Conservation (phyloP, 139 green algal genomes). For the Zygnema circumcarinatum region DNA sequence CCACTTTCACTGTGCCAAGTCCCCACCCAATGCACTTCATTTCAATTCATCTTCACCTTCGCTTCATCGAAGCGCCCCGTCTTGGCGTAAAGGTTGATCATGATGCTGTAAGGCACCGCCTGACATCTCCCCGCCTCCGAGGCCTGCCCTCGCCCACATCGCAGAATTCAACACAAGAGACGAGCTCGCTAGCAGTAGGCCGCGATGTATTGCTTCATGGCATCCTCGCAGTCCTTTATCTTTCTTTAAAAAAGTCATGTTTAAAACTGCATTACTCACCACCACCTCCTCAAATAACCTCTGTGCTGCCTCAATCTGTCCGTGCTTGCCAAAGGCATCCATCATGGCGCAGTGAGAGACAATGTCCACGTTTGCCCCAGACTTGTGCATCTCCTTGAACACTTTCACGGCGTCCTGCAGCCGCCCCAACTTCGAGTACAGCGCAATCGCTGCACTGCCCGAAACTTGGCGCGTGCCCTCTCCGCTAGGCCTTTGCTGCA, state of each 20-base stretch:
- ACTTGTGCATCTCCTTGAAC: background rate
- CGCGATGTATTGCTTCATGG: too few relatives aligned
- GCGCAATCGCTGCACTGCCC: background rate
- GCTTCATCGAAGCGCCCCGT: background rate
- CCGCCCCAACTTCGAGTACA: background rate
- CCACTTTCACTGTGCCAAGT: background rate
- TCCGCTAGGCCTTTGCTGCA: background rate
- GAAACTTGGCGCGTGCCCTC: background rate
- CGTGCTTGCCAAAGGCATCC: background rate
- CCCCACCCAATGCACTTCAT: background rate
- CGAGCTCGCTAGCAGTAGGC: too few relatives aligned
- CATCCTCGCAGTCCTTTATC: too few relatives aligned
- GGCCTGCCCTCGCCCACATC: too few relatives aligned
- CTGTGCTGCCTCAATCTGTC: background rate
- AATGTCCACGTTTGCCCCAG: background rate
- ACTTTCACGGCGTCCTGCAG: background rate
- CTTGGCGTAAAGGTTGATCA: background rate
- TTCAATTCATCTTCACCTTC: background rate
- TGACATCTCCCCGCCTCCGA: background rate
- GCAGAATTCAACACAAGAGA: too few relatives aligned
- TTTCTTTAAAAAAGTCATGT: background rate
- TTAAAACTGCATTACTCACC: background rate
- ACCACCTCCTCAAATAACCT: background rate
- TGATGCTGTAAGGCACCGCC: background rate
- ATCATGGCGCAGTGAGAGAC: background rate